Base-by-base conservation (phyloP, 305 asterid species). In the Fraxinus sp. region DNA sequence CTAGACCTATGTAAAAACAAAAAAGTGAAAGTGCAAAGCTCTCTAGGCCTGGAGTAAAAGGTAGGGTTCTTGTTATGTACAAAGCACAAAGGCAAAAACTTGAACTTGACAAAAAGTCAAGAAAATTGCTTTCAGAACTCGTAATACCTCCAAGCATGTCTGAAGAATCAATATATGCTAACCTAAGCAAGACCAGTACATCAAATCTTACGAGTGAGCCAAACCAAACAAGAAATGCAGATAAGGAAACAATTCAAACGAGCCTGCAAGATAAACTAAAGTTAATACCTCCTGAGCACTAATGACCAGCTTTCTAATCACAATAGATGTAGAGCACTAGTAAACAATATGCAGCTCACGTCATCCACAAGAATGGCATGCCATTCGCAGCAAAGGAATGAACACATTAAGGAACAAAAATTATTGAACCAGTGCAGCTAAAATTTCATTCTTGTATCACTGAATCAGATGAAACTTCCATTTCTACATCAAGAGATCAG, bases 181-280 rank as follows among this genome's bases (percentile, higher is more conserved):
- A 16, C 70, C 62, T 4, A 11, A 68, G 71, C 73, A 32, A 77
- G 13, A 13, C 68, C 20, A 22, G 13, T 35, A n/a, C 18, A 55
- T 20, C 72, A 6, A 55, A 55, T 9, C 73, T 52, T 11, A n/a
- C 33, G n/a, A 20, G 20, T 35, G 33, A 35, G 32, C 64, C 33
- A 78, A 57, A 52, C 52, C 13, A 71, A 11, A 75, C 72, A 83
- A 26, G 68, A 82, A 24, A 36, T 30, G 81, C 59, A 77, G 24
- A 68, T 52, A 26, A 9, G 43, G 7, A 73, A 80, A 18, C 68
- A 43, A 71, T 18, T 75, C 80, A 66, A 78, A 75, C 49, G 77
- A 55, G 46, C 49, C 13, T 13, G 79, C 30, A 41, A 72, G 49
- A 52, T 28, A 80, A 72, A 18, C 10, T 4, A n/a, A 72, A 16